These are phyloP conservation scores for Leptographium radiaticola DNA, from an alignment of 2,329 filamentous ascomycete genomes.

Conservation along the genomic window DNA sequence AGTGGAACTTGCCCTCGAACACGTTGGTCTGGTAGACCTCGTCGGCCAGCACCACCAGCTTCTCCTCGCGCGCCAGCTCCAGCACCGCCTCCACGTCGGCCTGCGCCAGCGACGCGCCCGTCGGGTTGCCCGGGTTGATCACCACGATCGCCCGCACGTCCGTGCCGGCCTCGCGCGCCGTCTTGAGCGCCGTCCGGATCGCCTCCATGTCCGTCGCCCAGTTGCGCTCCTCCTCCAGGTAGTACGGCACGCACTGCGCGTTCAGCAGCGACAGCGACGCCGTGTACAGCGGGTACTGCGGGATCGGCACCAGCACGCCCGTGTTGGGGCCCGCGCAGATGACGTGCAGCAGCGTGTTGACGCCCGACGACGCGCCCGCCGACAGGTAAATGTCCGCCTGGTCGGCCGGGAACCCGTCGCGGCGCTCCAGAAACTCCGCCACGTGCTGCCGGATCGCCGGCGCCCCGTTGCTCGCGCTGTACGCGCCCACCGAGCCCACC, in stretches of 20 bases:
- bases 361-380: constrained; percentile 81
- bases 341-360: constrained; percentile 84
- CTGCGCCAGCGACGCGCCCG: constrained; percentile 70
- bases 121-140: constrained; percentile 98
- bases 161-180: constrained; percentile 62
- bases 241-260: constrained; percentile 81
- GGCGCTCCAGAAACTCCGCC: constrained; percentile 82
- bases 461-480: constrained; percentile 86
- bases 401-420: constrained; percentile 79
- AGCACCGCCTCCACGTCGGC: constrained; percentile 75
- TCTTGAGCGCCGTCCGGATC: constrained; percentile 60
- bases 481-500: constrained; percentile 86
- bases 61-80: constrained; percentile 72
- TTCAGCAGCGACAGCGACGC: constrained; percentile 79
- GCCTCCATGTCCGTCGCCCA: constrained; percentile 82
- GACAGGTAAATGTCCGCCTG: constrained; percentile 79
- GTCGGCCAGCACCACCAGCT: constrained; percentile 82
- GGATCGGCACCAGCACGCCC: constrained; percentile 86
- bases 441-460: constrained; percentile 79
- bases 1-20: constrained; percentile 86
- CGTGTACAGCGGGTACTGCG: constrained; percentile 96
- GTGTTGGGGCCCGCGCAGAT: constrained; percentile 67
- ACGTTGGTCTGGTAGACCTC: constrained; percentile 99
- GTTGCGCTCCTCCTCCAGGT: constrained; percentile 70
- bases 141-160: constrained; percentile 90